These are phyloP conservation scores for Aristolochia californica DNA, from an alignment of 164 flowering plant genomes.

Conservation along the genomic window DNA sequence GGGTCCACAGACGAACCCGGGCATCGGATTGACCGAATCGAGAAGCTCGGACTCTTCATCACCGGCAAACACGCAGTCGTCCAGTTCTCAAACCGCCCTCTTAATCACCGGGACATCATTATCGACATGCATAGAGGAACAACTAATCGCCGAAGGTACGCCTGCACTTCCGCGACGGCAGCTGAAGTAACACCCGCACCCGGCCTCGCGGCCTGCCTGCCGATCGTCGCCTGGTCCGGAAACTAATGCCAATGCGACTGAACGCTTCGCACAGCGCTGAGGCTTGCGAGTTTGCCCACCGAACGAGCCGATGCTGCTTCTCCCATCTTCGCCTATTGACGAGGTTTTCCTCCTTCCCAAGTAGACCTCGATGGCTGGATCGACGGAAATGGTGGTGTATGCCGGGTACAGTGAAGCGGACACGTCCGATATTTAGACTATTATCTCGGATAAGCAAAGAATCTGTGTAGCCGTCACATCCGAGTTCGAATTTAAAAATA, in stretches of 20 bases:
- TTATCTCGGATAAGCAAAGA: no score
- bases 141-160: not conserved
- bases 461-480: no score
- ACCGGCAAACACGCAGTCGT: slow-evolving; percentile 58
- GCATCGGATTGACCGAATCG: slow-evolving; percentile 18
- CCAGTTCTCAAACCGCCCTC: slow-evolving; percentile 31
- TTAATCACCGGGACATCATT: slow-evolving; percentile 11
- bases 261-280: slow-evolving; percentile 22
- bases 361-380: no score
- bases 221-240: slow-evolving; percentile 18
- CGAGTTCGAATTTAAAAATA: no score
- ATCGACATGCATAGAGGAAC: slow-evolving; percentile 1
- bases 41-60: slow-evolving; percentile 19
- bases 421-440: no score
- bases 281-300: slow-evolving; percentile 41
- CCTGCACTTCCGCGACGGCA: slow-evolving; percentile 5
- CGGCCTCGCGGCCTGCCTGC: slow-evolving; percentile 23
- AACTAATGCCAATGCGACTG: slow-evolving; percentile 11
- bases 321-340: slow-evolving; percentile 20
- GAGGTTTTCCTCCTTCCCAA: no score
- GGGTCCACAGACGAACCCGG: slow-evolving; percentile 54
- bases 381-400: no score
- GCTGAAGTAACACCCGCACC: slow-evolving; percentile 16
- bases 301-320: slow-evolving; percentile 53
- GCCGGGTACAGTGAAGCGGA: no score